phyloP scores from a whole-genome alignment of 345 rosid species.

The Eucalyptus polyanthemos region DNA sequence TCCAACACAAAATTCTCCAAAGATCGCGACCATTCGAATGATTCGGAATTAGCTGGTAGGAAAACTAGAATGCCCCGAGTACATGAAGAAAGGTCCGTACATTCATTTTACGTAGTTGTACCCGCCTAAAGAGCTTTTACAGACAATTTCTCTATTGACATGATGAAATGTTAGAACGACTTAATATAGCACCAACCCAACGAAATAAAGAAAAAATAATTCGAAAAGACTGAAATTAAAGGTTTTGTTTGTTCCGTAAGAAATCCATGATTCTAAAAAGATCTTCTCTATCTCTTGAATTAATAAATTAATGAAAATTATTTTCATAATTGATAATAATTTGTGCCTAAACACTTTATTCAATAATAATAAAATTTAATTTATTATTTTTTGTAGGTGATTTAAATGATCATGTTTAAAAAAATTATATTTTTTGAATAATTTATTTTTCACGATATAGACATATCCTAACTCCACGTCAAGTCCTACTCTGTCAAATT shows the following conservation, averaged over 20 bases:
- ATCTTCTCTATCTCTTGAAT: neutral
- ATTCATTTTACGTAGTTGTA: neutral
- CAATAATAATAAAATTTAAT: rapidly evolving
- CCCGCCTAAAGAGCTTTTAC: neutral
- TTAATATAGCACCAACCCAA: neutral
- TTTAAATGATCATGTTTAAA: no score
- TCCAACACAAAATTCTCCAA: neutral
- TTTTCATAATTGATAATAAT: no score
- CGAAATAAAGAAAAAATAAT: neutral
- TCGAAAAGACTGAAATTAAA: neutral
- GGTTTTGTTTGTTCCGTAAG: rapidly evolving
- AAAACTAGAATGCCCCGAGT: neutral
- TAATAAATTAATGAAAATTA: no score
- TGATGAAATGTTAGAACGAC: neutral
- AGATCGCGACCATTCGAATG: no score
- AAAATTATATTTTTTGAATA: no score
- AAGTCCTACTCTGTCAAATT: no score
- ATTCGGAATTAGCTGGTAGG: neutral
- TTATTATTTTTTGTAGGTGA: neutral
- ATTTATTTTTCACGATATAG: no score
- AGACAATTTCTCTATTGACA: neutral
- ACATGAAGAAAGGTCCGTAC: neutral
- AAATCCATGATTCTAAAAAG: neutral
- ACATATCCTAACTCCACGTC: neutral
- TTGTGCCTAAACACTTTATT: neutral